These are phyloP conservation scores for Microdochium bolleyi DNA, from an alignment of 2,329 filamentous ascomycete species.

Conservation along the genomic window DNA sequence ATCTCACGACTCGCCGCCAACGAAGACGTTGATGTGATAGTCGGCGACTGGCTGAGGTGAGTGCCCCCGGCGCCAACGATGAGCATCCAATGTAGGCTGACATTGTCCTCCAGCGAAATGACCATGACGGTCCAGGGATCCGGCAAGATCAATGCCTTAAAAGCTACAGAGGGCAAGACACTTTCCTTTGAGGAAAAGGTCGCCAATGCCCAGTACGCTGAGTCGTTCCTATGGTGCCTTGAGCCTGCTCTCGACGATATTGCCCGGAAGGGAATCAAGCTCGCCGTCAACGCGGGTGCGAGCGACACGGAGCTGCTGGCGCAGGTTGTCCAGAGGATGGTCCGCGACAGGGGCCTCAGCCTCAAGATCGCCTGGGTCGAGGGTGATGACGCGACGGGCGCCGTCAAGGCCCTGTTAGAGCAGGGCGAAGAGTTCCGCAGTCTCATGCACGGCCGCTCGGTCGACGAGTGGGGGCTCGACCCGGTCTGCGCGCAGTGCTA, in stretches of 20 bases:
- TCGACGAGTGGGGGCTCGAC: conserved; percentile 11
- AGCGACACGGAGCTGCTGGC: conserved; percentile 12
- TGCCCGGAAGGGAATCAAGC: conserved; percentile 11
- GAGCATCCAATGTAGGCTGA: conserved; percentile 4
- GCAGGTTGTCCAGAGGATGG: conserved; percentile 2
- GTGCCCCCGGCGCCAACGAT: not conserved
- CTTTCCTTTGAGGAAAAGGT: conserved; percentile 1
- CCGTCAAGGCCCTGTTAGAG: conserved; percentile 11
- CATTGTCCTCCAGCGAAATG: not conserved
- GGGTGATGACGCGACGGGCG: conserved; percentile 17
- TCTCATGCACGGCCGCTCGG: conserved; percentile 9
- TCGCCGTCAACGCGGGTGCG: conserved; percentile 20
- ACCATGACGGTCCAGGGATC: conserved; percentile 14
- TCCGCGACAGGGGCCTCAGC: conserved; percentile 7
- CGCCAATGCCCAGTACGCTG: conserved; percentile 8
- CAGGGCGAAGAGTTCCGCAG: conserved; percentile 15
- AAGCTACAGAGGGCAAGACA: not conserved
- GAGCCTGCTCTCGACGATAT: conserved; percentile 13
- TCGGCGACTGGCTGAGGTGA: conserved; percentile 10
- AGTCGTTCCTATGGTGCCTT: conserved; percentile 16
- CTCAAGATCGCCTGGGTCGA: conserved; percentile 20
- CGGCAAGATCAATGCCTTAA: conserved; percentile 7
- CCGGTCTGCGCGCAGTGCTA: conserved; percentile 24
- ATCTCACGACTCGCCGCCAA: conserved; percentile 13
- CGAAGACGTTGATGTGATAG: conserved; percentile 8